Evolutionary conservation across 2,329 filamentous ascomycete species (phyloP), one percentile per base, ranked within the genome.

Genomic region (Xylariaceae sp.): DNA sequence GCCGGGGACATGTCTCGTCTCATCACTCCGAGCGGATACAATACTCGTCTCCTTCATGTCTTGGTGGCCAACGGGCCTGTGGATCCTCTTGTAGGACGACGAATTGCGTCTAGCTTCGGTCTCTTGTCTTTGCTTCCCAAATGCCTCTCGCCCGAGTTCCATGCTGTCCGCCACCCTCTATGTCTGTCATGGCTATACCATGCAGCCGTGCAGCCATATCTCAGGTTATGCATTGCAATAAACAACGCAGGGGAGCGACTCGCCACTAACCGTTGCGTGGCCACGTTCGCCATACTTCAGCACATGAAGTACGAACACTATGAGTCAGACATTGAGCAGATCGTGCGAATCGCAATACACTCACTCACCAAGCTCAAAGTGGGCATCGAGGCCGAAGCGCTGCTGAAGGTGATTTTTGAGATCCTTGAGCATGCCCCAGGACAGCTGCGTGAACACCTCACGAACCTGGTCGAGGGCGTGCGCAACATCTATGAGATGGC

Each of bases 251-350:
- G 64, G 23, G 56, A 68, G 51, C 61, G 66, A 15, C 65, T 73
- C n/a, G 64, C 73, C 7, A 63, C 68, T 1, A 79, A 78, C 60
- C 78, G 77, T 55, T 75, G 79, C 35, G 73, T 82, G 34, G 77
- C 76, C 2, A 74, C 79, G 4, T 73, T 86, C 4, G 72, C 78
- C 0, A 74, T 82, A 51, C 71, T 83, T 6, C 78, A 75, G 61
- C 76, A 82, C 66, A 76, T 84, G 59, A 72, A 71, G 15, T 82
- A 79, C 55, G 68, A 74, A 1, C 76, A 83, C 15, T 85, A 82
- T 67, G 76, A 82, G 49, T 76, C 78, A 13, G 82, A 85, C 53
- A 71, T 76, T 0, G 74, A 74, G 3, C 69, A 72, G 37, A 73
- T 85, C 4, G 71, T 82, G 2, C 77, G 79, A 7, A 73, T 84